Evolutionary conservation across 78 protist genomes (phyloP), one percentile per base, ranked within the genome.

Genomic region (Dictyostelium intermedium): DNA sequence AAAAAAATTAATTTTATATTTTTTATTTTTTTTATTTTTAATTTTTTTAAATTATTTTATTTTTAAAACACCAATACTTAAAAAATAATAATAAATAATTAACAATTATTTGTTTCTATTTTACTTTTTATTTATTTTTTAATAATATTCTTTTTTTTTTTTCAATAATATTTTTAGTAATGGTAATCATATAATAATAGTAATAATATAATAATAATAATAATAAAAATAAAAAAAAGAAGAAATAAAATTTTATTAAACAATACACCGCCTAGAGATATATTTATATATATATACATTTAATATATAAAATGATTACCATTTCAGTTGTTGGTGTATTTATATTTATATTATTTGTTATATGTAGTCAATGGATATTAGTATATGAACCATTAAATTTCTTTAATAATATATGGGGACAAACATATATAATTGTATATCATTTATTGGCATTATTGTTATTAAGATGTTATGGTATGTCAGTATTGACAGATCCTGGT

Each of bases 341-440:
- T 77, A 35, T 77, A 43, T 77, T 41, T 41, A 56, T 82, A 34
- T 60, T 56, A 30, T 82, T 82, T 35, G 74, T 60, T 35, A 56
- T 82, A 11, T 18, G n/a, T 20, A 23, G 77, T 34, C 86, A 82
- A 60, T 82, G 86, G 86, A 9, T 56, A 35, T 82, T 82, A 60
- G 39, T 82, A 10, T 82, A 39, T 82, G 53, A 56, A 56, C 86
- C 86, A 30, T 60, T 56, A 35, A 30, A 50, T n/a, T 56, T 82
- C 37, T 20, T 8, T n/a, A 23, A 32, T 30, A 34, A 60, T 56
- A 69, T 16, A 60, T 25, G 61, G n/a, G 86, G 86, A 14, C 50
- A 56, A 56, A 16, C 35, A 10, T 82, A 82, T 82, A 30, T 82
- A 30, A 56, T 43, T 7, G 7, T 82, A 13, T 82, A 56, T 82